Conservation (phyloP, 164 flowering plant genomes). For the Dillenia turbinata region DNA sequence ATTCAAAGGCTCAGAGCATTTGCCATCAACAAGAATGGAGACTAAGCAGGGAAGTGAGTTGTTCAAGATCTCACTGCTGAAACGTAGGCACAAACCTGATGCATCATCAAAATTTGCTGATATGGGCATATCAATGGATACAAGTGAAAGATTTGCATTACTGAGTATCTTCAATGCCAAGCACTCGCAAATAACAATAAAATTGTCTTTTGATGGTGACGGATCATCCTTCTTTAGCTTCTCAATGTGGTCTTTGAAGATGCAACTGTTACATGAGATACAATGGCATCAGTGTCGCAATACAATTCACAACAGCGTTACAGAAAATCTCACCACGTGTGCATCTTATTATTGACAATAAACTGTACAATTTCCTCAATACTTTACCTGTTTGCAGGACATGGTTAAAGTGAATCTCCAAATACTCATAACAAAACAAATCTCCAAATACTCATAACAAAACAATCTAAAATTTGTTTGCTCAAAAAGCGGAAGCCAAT, state of each 20-base stretch:
- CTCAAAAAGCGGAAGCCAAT: no score
- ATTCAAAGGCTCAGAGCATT: conserved; percentile 62
- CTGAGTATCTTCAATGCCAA: conserved; percentile 75
- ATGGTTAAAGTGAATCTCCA: no score
- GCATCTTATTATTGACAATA: no score
- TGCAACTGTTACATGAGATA: conserved; percentile 45
- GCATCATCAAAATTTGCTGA: conserved; percentile 60
- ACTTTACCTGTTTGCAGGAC: no score
- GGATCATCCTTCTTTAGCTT: conserved; percentile 33
- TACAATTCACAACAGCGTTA: neutral
- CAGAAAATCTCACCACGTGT: no score
- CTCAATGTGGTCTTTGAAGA: conserved; percentile 59
- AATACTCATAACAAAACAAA: neutral
- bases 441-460: neutral
- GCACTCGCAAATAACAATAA: conserved; percentile 66
- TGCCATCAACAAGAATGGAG: conserved; percentile 65
- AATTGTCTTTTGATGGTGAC: conserved; percentile 43
- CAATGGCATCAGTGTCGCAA: conserved; percentile 5
- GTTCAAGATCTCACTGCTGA: conserved; percentile 81
- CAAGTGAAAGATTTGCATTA: conserved; percentile 66
- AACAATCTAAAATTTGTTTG: neutral
- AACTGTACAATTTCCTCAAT: no score
- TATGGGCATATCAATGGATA: conserved; percentile 81
- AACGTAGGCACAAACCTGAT: conserved; percentile 76
- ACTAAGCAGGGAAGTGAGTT: conserved; percentile 66